Conservation (phyloP, 2,329 filamentous ascomycete species). For the Helotiales sp. region DNA sequence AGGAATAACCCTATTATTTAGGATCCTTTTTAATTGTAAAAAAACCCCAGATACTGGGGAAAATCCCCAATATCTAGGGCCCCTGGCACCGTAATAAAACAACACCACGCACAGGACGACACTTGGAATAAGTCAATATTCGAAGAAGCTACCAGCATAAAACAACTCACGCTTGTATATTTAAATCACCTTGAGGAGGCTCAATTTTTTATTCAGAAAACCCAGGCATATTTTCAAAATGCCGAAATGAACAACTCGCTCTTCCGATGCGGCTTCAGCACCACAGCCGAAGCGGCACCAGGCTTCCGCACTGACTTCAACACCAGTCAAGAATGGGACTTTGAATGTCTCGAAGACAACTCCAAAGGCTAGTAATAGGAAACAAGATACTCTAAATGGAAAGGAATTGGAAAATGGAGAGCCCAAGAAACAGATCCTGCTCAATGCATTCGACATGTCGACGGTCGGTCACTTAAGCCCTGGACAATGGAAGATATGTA, state of each 20-base stretch:
- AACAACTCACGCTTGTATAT: too few relatives aligned
- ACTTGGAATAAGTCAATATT: background rate
- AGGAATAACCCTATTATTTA: too few relatives aligned
- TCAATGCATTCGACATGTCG: constrained; percentile 71
- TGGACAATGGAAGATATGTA: constrained; percentile 66
- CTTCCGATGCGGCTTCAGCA: background rate
- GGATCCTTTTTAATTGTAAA: too few relatives aligned
- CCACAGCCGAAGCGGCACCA: background rate
- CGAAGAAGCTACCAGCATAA: background rate
- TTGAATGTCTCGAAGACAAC: background rate
- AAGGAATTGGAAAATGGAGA: constrained; percentile 6
- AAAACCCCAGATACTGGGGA: too few relatives aligned
- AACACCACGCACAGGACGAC: background rate
- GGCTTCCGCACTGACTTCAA: background rate
- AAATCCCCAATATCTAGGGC: too few relatives aligned
- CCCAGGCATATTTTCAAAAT: background rate
- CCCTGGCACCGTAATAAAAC: too few relatives aligned
- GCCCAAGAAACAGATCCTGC: constrained; percentile 54
- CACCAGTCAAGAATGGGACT: background rate
- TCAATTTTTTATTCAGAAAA: too few relatives aligned
- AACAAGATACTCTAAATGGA: background rate
- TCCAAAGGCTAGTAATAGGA: too few relatives aligned
- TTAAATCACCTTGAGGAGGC: too few relatives aligned
- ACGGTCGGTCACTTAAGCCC: constrained; percentile 68
- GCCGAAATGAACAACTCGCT: constrained; percentile 14